These are phyloP conservation scores for Kalmusia sp. DNA, from an alignment of 2,329 filamentous ascomycete genomes.

Conservation along the genomic window DNA sequence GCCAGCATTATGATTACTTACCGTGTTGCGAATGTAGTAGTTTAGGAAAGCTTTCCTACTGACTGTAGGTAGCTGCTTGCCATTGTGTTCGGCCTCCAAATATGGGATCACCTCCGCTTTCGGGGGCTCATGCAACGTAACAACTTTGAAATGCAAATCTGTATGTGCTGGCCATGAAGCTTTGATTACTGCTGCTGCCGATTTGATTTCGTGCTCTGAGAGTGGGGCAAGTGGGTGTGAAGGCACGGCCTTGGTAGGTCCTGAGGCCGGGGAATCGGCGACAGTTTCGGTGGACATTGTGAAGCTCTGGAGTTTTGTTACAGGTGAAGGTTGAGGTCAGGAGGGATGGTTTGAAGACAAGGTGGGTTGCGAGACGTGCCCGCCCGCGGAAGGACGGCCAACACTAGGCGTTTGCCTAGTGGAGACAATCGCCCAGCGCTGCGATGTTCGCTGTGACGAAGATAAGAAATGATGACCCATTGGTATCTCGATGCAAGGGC, in stretches of 20 bases:
- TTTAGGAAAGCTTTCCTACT: constrained; percentile 63
- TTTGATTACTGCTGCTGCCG: constrained; percentile 58
- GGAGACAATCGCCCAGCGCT: constrained; percentile 14
- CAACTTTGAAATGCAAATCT: constrained; percentile 69
- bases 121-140: constrained; percentile 70
- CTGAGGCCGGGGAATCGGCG: constrained; percentile 28
- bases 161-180: constrained; percentile 62
- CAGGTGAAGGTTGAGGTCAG: neutral
- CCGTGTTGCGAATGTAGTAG: constrained; percentile 67
- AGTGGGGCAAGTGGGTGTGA: constrained; percentile 68
- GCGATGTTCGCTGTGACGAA: constrained; percentile 14
- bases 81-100: constrained; percentile 66
- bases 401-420: constrained; percentile 13
- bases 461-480: constrained; percentile 28
- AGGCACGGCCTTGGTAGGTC: constrained; percentile 27
- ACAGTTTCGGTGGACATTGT: constrained; percentile 38
- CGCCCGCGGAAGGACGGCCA: neutral
- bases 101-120: constrained; percentile 68
- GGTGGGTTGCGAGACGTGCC: neutral
- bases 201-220: constrained; percentile 63
- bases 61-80: constrained; percentile 58
- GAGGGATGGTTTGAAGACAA: constrained; percentile 2
- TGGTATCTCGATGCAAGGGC: constrained; percentile 16
- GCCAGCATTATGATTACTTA: constrained; percentile 39
- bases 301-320: neutral